Evolutionary conservation across 169 alveolate species (phyloP).

Genomic region (Plasmodium chabaudi): DNA sequence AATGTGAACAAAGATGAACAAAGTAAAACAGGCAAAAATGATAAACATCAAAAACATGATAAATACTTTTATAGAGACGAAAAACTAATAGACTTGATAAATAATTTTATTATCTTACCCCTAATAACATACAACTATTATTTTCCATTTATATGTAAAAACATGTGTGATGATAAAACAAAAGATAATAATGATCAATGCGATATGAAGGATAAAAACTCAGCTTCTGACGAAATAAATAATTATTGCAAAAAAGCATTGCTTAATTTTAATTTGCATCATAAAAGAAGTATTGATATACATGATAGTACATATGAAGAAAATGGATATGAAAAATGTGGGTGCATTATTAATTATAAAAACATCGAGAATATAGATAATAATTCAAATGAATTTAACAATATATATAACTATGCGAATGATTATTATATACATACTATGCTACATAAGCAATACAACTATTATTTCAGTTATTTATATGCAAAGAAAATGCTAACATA

Average conservation of each 20-base stretch:
- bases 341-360: slow-evolving; percentile 72
- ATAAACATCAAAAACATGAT: slow-evolving; percentile 36
- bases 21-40: slow-evolving; percentile 17
- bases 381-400: slow-evolving; percentile 32
- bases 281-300: slow-evolving; percentile 38
- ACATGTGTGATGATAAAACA: slow-evolving; percentile 1
- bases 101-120: slow-evolving; percentile 73
- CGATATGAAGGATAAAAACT: background rate
- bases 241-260: slow-evolving; percentile 66
- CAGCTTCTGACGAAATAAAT: background rate
- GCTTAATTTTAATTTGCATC: slow-evolving; percentile 41
- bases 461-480: slow-evolving; percentile 71
- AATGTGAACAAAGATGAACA: slow-evolving; percentile 22
- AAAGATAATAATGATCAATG: background rate
- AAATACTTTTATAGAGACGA: slow-evolving; percentile 68
- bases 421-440: slow-evolving; percentile 75
- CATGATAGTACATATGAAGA: slow-evolving; percentile 7
- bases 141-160: slow-evolving; percentile 76
- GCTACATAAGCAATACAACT: slow-evolving; percentile 72
- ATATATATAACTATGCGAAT: slow-evolving; percentile 69
- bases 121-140: slow-evolving; percentile 72
- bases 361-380: slow-evolving; percentile 45
- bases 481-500: slow-evolving; percentile 74
- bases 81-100: slow-evolving; percentile 70
- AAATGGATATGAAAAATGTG: slow-evolving; percentile 70